Evolutionary conservation across 1,284 basidiomycete species (phyloP), one percentile per base, ranked within the genome.

Genomic region (Bondarzewia mesenterica): DNA sequence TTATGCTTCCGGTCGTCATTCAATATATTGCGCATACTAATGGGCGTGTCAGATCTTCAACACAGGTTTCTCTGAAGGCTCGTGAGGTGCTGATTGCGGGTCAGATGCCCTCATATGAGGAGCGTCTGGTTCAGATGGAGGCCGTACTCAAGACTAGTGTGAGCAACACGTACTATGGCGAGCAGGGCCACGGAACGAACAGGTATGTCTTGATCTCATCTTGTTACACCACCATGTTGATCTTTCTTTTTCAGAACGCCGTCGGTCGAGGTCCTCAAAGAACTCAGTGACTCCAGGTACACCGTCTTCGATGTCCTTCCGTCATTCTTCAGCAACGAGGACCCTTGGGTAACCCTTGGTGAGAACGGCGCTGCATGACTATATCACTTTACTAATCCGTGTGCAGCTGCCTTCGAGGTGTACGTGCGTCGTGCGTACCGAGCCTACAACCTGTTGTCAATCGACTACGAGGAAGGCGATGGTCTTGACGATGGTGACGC

Each of bases 231-330:
- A 22, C 41, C 26, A 39, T 38, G 41, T 7, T 14, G 32, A n/a
- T 40, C 16, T 51, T 29, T 5, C 2, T 35, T 20, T 16, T 39
- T n/a, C 36, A 87, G 86, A 60, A 77, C 73, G 2, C 96, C 96
- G 5, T 87, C 90, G 29, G 72, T 81, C 22, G 93, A 97, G 51
- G 78, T 93, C 26, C 75, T 99, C 58, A 85, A 86, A 60, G 96
- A 99, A 70, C 80, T 99, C 41, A 91, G 89, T 55, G 96, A 99
- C 70, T 97, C 93, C 23, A 81, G 91, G 51, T 96, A 94, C 72
- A 95, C 92, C 20, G 94, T 99, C 26, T 99, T 89, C 67, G 95
- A 99, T 62, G 96, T 99, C 10, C 77, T 99, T 50, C 91, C 93
- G 15, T 80, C 89, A 12, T 99, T 99, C 79, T 99, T 98, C 77